Conservation (phyloP, 2,329 filamentous ascomycete species). For the Fusarium sp. region DNA sequence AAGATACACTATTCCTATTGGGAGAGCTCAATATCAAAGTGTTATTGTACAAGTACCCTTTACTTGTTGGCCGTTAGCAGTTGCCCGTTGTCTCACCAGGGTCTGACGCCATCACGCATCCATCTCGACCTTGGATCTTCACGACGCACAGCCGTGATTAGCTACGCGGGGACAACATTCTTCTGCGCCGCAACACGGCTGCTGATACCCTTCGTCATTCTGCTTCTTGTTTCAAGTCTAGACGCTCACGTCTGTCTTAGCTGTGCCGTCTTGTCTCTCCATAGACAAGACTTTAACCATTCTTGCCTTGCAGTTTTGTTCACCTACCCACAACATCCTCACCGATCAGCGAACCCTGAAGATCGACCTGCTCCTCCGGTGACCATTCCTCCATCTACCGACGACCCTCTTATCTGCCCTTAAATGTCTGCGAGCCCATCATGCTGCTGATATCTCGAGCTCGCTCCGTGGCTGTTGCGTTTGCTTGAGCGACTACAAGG, state of each 20-base stretch:
- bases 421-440: constrained; percentile 23
- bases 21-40: not conserved
- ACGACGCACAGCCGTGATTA: constrained; percentile 38
- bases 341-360: constrained; percentile 42
- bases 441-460: constrained; percentile 34
- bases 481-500: constrained; percentile 23
- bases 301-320: constrained; percentile 12
- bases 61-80: constrained; percentile 31
- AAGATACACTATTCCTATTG: not conserved
- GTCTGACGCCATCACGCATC: constrained; percentile 45
- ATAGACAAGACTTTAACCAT: constrained; percentile 5
- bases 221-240: constrained; percentile 20
- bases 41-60: constrained; percentile 20
- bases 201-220: constrained; percentile 34
- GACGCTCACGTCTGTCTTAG: constrained; percentile 10
- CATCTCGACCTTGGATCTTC: constrained; percentile 34
- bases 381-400: constrained; percentile 18
- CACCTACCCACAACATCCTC: constrained; percentile 23
- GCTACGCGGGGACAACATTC: constrained; percentile 21
- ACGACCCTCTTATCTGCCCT: constrained; percentile 23
- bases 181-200: constrained; percentile 28
- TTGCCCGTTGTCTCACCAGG: constrained; percentile 21
- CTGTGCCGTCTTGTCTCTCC: constrained; percentile 14
- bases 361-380: constrained; percentile 30
- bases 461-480: constrained; percentile 24